Evolutionary conservation across 2,329 filamentous ascomycete genomes (phyloP), one percentile per base, ranked within the genome.

Genomic region (Sporothrix curviconia): DNA sequence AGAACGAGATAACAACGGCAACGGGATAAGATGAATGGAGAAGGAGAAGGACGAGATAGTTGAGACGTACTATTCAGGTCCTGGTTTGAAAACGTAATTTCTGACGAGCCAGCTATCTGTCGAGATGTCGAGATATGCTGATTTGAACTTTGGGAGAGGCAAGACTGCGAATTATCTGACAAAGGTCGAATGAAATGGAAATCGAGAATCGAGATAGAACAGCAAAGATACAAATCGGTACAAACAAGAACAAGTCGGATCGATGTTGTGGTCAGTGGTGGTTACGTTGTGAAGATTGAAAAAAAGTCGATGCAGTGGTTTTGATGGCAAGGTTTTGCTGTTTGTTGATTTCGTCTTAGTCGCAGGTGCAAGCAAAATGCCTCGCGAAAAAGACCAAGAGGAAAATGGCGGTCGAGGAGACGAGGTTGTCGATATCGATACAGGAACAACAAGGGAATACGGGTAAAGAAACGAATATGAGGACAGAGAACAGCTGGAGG

Each of bases 311-410:
- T n/a, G n/a, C n/a, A n/a, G n/a, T n/a, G n/a, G n/a, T n/a, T n/a
- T n/a, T n/a, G n/a, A n/a, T n/a, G n/a, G n/a, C n/a, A n/a, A n/a
- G n/a, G n/a, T n/a, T n/a, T n/a, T n/a, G n/a, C 37, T 17, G 36
- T 50, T 50, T 37, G 47, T 37, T 37, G 47, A 15, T 37, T 37
- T 50, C n/a, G n/a, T 37, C 25, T 24, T 50, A 25, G 15, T 47
- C n/a, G n/a, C n/a, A n/a, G 32, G 32, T 12, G 47, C 12, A 19
- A 50, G n/a, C 25, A 37, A 50, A 71, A 71, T 71, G 68, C 68
- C 65, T 64, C 68, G 62, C 69, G 66, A 67, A 39, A 59, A 39
- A 39, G 36, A 62, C 22, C 46, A 49, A 24, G 14, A 37, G 25
- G 37, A 11, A 14, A 50, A 50, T 17, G 32, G 14, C 32, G 14